Evolutionary conservation across 2,329 filamentous ascomycete genomes (phyloP).

Genomic region (Apiospora marii): DNA sequence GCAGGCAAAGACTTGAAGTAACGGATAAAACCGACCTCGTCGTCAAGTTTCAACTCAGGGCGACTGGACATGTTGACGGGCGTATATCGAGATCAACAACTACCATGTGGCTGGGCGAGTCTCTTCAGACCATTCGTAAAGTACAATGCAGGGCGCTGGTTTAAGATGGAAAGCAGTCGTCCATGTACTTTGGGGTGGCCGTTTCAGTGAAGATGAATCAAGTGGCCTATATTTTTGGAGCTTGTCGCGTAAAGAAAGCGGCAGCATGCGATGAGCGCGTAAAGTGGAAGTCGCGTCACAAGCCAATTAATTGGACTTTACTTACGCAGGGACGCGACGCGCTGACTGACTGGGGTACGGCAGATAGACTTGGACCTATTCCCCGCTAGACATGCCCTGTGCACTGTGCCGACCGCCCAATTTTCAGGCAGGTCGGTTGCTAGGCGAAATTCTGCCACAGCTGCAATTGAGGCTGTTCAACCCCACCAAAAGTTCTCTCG

Average conservation of each 20-base stretch:
- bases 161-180: neutral
- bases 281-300: conserved; percentile 15
- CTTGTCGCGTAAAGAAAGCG: conserved; percentile 9
- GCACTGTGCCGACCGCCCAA: neutral
- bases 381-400: neutral
- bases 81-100: conserved; percentile 1
- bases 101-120: neutral
- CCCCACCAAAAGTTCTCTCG: conserved; percentile 16
- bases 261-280: neutral
- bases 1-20: conserved; percentile 88
- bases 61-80: conserved; percentile 25
- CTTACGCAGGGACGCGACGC: neutral
- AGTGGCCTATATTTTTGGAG: conserved; percentile 2
- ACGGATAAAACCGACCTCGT: conserved; percentile 95
- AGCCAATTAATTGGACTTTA: neutral
- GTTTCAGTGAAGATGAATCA: neutral
- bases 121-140: conserved; percentile 8
- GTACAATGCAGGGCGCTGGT: neutral
- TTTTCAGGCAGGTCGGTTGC: neutral
- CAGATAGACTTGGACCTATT: neutral
- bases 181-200: neutral
- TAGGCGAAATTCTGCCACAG: neutral
- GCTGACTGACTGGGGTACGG: neutral
- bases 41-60: conserved; percentile 73
- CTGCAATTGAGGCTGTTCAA: neutral